These are phyloP conservation scores for Clarireedia hainanense DNA, from an alignment of 2,329 filamentous ascomycete genomes.

Conservation along the genomic window DNA sequence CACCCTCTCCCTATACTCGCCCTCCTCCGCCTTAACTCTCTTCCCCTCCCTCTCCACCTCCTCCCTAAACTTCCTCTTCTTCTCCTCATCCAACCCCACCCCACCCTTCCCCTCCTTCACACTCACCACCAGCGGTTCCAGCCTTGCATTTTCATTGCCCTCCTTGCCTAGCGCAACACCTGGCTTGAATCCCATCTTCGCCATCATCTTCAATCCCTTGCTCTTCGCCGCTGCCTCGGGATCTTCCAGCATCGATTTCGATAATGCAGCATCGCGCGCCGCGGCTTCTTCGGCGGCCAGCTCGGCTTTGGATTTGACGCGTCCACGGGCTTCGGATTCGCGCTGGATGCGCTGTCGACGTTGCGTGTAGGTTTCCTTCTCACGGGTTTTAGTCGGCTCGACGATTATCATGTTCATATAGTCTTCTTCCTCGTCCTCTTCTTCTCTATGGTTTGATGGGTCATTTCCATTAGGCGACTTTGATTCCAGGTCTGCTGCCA, in stretches of 20 bases:
- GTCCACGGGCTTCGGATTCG: constrained; percentile 60
- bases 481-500: neutral
- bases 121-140: constrained; percentile 68
- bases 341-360: constrained; percentile 36
- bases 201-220: constrained; percentile 95
- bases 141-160: constrained; percentile 33
- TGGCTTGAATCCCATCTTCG: constrained; percentile 80
- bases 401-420: constrained; percentile 95
- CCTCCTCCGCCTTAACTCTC: constrained; percentile 54
- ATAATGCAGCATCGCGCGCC: constrained; percentile 67
- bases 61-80: constrained; percentile 68
- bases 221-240: constrained; percentile 50
- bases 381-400: constrained; percentile 44
- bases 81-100: constrained; percentile 75
- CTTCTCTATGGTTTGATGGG: constrained; percentile 5
- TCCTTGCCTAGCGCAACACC: constrained; percentile 66
- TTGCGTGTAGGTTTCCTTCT: constrained; percentile 56
- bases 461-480: neutral
- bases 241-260: constrained; percentile 60
- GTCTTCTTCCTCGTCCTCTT: constrained; percentile 73
- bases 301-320: constrained; percentile 74
- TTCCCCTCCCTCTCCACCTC: constrained; percentile 53
- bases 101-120: constrained; percentile 76
- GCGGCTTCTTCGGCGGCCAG: constrained; percentile 64
- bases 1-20: constrained; percentile 66